These are phyloP conservation scores for Penicillium sp. DNA, from an alignment of 2,329 filamentous ascomycete genomes.

Conservation along the genomic window DNA sequence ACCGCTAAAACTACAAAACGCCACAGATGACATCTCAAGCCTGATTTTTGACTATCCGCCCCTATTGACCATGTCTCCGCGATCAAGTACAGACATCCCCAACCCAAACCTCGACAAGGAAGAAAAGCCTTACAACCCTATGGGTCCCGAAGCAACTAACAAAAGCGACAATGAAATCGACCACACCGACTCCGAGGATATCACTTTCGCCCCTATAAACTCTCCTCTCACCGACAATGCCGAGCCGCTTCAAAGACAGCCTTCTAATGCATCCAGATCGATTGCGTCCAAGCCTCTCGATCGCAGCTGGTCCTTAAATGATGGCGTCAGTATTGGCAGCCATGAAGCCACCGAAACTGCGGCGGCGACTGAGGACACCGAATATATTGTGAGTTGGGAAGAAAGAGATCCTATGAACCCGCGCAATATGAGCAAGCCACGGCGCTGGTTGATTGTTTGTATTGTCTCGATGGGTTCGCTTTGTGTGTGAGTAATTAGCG, in stretches of 20 bases:
- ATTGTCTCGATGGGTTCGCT: constrained; percentile 72
- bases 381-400: constrained; percentile 72
- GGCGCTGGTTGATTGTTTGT: constrained; percentile 74
- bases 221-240: constrained; percentile 11
- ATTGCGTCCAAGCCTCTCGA: constrained; percentile 18
- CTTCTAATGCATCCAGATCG: constrained; percentile 25
- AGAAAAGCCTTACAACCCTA: constrained; percentile 2
- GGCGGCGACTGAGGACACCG: constrained; percentile 29
- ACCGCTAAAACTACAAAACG: not conserved
- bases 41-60: not conserved
- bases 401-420: constrained; percentile 71
- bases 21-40: not conserved
- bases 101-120: constrained; percentile 10
- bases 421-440: constrained; percentile 59
- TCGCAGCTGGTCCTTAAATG: constrained; percentile 37
- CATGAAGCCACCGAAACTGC: constrained; percentile 20
- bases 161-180: constrained; percentile 13
- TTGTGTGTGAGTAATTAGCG: constrained; percentile 66
- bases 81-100: constrained; percentile 1
- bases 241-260: constrained; percentile 19
- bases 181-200: constrained; percentile 10
- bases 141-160: constrained; percentile 6
- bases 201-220: constrained; percentile 25
- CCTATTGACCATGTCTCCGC: not conserved
- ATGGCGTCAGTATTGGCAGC: constrained; percentile 31